These are phyloP conservation scores for Pythium dissimile DNA, from an alignment of 352 stramenopile genomes.

Conservation along the genomic window DNA sequence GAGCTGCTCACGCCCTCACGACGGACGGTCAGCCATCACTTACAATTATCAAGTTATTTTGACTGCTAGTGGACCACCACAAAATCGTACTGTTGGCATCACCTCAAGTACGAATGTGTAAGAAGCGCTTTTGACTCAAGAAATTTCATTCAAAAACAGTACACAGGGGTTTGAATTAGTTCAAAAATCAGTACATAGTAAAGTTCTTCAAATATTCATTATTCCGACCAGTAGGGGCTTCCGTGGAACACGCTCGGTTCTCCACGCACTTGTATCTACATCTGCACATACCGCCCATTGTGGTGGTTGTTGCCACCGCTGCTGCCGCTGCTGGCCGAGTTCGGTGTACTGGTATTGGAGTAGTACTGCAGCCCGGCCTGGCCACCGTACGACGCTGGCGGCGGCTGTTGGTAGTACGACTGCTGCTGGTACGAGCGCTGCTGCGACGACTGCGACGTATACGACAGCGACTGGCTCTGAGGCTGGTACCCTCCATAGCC, in stretches of 20 bases:
- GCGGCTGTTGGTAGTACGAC: constrained; percentile 8
- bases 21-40: background rate
- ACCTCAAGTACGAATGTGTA: background rate
- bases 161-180: too few relatives aligned
- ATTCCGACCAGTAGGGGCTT: background rate
- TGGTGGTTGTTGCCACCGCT: constrained; percentile 5
- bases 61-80: background rate
- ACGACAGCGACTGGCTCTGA: constrained; percentile 3
- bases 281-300: constrained; percentile 33
- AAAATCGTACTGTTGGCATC: background rate
- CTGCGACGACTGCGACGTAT: constrained; percentile 5
- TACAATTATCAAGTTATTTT: constrained; percentile 6
- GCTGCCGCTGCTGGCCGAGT: constrained; percentile 5
- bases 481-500: constrained; percentile 10
- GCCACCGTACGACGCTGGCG: background rate
- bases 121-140: background rate
- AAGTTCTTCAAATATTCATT: background rate
- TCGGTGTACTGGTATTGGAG: background rate
- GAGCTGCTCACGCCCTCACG: background rate
- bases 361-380: background rate
- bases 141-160: background rate
- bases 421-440: background rate
- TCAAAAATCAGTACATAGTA: background rate
- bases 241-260: background rate
- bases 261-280: constrained; percentile 10